phyloP scores from a whole-genome alignment of 306 rosid species.

The Vigna trinervia region DNA sequence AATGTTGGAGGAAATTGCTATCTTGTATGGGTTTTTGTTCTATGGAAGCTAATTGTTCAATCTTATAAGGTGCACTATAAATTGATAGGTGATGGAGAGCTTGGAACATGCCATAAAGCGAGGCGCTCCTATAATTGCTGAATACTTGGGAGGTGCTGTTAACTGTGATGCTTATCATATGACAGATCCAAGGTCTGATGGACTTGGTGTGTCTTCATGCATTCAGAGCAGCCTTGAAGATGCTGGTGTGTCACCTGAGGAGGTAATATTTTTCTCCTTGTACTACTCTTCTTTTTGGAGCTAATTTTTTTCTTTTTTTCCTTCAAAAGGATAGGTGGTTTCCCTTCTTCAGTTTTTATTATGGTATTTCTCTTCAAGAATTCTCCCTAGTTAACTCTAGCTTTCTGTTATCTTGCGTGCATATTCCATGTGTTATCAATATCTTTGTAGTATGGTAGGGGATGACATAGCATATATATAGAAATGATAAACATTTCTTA shows the following conservation, averaged over 20 bases:
- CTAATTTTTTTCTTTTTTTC: constrained; percentile 5
- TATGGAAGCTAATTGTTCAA: constrained; percentile 11
- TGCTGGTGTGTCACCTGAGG: constrained; percentile 98
- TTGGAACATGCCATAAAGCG: constrained; percentile 96
- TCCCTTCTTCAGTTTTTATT: neutral
- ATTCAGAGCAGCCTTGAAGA: constrained; percentile 92
- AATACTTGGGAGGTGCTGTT: constrained; percentile 97
- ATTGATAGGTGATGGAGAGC: constrained; percentile 89
- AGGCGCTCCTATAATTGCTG: constrained; percentile 93
- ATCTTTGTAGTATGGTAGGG: neutral
- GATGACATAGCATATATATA: constrained; percentile 5
- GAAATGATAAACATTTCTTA: constrained; percentile 1
- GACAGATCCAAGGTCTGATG: constrained; percentile 99
- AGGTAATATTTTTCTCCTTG: constrained; percentile 57
- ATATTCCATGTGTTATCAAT: constrained; percentile 4
- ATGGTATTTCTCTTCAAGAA: neutral
- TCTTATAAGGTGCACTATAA: neutral
- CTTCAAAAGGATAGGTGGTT: neutral
- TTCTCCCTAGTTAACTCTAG: neutral
- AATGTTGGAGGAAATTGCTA: neutral
- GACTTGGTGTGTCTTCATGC: constrained; percentile 97
- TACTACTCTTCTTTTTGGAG: constrained; percentile 5
- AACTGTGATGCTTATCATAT: constrained; percentile 98
- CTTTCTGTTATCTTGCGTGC: constrained; percentile 23
- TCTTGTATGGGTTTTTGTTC: constrained; percentile 1